Percentiles rank a stretch among this genome's conserved stretches.
These are phyloP conservation scores for Raffaelea albimanens DNA, from an alignment of 2,329 filamentous ascomycete genomes.

Conservation along the genomic window DNA sequence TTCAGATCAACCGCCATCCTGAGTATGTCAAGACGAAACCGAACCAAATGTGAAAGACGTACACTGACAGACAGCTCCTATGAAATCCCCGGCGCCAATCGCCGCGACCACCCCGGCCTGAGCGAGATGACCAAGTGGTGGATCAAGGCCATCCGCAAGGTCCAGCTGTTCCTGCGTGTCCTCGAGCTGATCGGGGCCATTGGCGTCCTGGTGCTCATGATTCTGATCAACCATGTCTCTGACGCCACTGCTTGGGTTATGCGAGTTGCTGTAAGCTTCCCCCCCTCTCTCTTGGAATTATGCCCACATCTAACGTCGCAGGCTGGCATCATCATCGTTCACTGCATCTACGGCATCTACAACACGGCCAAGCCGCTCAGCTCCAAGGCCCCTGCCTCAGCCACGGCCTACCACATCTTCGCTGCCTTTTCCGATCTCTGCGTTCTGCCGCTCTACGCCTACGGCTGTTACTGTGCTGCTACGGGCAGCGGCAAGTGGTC, in stretches of 20 bases:
- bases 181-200: constrained; percentile 59
- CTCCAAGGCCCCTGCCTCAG: constrained; percentile 65
- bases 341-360: constrained; percentile 69
- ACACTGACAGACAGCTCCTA: constrained; percentile 38
- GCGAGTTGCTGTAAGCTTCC: constrained; percentile 57
- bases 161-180: constrained; percentile 60
- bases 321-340: constrained; percentile 66
- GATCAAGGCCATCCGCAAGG: constrained; percentile 58
- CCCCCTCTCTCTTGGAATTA: not conserved
- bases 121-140: constrained; percentile 58
- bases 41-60: no score
- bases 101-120: constrained; percentile 55
- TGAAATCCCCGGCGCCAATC: constrained; percentile 52
- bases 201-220: constrained; percentile 64
- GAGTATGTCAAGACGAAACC: constrained; percentile 47
- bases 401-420: constrained; percentile 84
- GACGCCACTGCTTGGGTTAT: constrained; percentile 63
- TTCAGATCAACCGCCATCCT: constrained; percentile 79
- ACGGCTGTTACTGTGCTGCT: constrained; percentile 38
- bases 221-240: constrained; percentile 64
- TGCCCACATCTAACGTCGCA: no score
- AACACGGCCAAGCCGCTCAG: constrained; percentile 65
- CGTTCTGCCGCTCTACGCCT: constrained; percentile 46
- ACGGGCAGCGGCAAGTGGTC: constrained; percentile 48
- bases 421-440: constrained; percentile 60